phyloP scores from a whole-genome alignment of 2,329 filamentous ascomycete species.

The Diaporthe velutina region DNA sequence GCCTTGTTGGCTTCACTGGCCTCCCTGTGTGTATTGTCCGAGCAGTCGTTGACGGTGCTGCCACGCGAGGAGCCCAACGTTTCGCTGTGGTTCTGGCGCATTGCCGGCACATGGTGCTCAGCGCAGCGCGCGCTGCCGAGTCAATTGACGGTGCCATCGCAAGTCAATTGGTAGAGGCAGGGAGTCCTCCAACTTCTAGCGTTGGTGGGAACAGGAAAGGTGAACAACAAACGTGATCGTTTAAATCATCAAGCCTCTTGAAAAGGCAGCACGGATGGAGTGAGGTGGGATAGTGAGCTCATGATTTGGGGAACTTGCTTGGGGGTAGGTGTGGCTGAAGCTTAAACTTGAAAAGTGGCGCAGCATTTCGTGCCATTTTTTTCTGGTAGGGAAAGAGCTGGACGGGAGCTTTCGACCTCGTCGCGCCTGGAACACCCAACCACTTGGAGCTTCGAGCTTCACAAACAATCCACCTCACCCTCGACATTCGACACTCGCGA shows the following conservation, averaged over 20 bases:
- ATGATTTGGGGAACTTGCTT: constrained; percentile 18
- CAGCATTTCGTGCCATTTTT: constrained; percentile 25
- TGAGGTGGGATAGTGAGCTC: constrained; percentile 26
- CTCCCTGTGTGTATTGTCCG: constrained; percentile 34
- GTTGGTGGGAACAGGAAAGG: neutral
- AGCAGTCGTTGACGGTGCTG: constrained; percentile 21
- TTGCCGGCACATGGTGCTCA: constrained; percentile 40
- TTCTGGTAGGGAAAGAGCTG: neutral
- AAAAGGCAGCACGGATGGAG: neutral
- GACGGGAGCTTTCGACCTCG: constrained; percentile 7
- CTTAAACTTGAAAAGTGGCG: constrained; percentile 8
- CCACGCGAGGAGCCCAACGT: constrained; percentile 33
- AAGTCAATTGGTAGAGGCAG: neutral
- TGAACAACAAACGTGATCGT: neutral
- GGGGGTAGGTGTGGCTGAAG: constrained; percentile 32
- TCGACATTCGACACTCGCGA: constrained; percentile 16
- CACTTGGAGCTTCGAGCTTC: constrained; percentile 33
- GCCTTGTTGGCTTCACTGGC: constrained; percentile 25
- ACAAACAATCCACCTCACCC: constrained; percentile 27
- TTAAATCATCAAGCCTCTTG: neutral
- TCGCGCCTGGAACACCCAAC: constrained; percentile 26
- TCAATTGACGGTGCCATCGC: constrained; percentile 39
- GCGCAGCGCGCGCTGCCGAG: constrained; percentile 37
- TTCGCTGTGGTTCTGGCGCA: constrained; percentile 34
- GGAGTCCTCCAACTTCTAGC: neutral